phyloP scores from a whole-genome alignment of 164 flowering plant genomes.

The Hamamelis virginiana region DNA sequence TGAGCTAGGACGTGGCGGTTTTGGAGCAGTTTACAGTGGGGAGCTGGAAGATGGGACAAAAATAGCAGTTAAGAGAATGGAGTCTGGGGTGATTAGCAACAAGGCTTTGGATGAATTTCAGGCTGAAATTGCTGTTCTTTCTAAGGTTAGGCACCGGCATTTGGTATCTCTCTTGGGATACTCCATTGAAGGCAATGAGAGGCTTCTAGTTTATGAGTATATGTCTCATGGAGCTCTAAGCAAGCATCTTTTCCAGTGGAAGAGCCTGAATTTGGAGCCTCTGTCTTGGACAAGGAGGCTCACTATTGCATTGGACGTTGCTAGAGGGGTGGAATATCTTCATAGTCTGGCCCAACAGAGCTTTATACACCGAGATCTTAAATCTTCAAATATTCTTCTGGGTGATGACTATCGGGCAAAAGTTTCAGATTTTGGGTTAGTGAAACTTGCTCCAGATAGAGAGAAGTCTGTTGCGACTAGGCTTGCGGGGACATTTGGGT shows the following conservation, averaged over 20 bases:
- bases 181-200: conserved; percentile 65
- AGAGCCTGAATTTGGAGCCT: conserved; percentile 55
- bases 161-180: conserved; percentile 73
- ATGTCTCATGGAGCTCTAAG: conserved; percentile 82
- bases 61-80: conserved; percentile 90
- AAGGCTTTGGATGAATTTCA: conserved; percentile 74
- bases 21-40: conserved; percentile 76
- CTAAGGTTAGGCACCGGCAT: conserved; percentile 79
- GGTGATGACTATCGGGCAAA: conserved; percentile 73
- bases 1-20: conserved; percentile 80
- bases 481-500: conserved; percentile 89
- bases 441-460: conserved; percentile 82
- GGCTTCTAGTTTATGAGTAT: conserved; percentile 72
- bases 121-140: conserved; percentile 76
- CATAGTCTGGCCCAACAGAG: conserved; percentile 67
- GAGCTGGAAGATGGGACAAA: conserved; percentile 68
- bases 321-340: conserved; percentile 83
- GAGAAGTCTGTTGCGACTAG: conserved; percentile 64
- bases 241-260: conserved; percentile 76
- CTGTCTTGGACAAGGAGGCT: conserved; percentile 73
- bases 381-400: conserved; percentile 76
- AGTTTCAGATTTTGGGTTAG: conserved; percentile 82
- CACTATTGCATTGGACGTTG: conserved; percentile 72
- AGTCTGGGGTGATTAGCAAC: conserved; percentile 46
- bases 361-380: conserved; percentile 79